These are phyloP conservation scores for Prunella vulgaris DNA, from an alignment of 257 asterid genomes.

Conservation along the genomic window DNA sequence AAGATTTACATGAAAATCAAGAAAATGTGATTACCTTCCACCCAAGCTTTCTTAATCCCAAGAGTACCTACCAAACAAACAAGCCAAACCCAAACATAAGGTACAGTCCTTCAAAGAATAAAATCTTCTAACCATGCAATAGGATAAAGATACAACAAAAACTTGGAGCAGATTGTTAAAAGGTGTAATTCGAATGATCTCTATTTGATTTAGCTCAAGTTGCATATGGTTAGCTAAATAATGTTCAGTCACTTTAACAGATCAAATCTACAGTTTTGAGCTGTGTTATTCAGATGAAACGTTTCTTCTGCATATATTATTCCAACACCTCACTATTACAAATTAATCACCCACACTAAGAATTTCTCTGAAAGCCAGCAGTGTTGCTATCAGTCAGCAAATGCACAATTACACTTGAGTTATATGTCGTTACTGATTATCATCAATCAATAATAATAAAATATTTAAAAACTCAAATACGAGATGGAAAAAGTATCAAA, in stretches of 20 bases:
- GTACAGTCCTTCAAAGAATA: background rate
- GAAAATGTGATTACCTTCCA: constrained; percentile 27
- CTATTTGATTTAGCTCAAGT: background rate
- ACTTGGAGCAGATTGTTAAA: background rate
- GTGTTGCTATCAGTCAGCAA: background rate
- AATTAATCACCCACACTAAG: no score
- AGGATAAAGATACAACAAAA: background rate
- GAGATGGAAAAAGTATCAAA: constrained; percentile 13
- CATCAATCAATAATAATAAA: background rate
- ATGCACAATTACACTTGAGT: background rate
- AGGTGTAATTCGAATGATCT: background rate
- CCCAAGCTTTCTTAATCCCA: constrained; percentile 23
- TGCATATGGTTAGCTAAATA: background rate
- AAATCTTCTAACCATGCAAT: background rate
- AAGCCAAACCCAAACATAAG: constrained; percentile 7
- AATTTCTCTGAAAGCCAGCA: background rate
- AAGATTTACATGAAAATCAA: background rate
- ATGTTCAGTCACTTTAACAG: background rate
- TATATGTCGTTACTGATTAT: background rate
- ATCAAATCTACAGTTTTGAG: background rate
- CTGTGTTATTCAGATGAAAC: background rate
- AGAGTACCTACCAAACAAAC: constrained; percentile 23
- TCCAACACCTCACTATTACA: no score
- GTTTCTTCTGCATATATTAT: background rate
- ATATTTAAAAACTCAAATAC: background rate